Base-by-base conservation (phyloP, 345 rosid genomes). In the Murraya paniculata region DNA sequence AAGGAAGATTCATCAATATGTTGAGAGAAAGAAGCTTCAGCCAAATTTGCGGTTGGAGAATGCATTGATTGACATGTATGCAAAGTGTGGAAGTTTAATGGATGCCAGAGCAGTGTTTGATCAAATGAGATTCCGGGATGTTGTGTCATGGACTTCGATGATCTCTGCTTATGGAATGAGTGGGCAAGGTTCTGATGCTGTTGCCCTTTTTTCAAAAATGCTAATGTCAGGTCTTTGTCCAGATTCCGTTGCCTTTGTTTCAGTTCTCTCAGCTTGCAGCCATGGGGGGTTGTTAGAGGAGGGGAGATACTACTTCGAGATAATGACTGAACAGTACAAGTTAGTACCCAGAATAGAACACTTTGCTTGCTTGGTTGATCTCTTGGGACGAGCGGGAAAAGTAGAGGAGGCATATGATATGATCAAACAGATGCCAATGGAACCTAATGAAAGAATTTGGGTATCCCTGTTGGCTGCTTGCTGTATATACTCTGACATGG, bases 111-210 rank as follows among this genome's bases (percentile, higher is more conserved):
- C 83, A 61, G 90, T 93, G 62, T 93, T 91, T 78, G 89, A 89
- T 82, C 79, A 75, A 39, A 91, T 93, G 91, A 79, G 75, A 48
- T 84, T 84, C 35, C 85, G 87, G 41, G 97, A 93, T 68, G 77
- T 93, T 61, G 92, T 86, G 72, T 84, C 97, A 28, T 91, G 95
- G 97, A 91, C 97, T 82, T 89, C 92, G 35, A 84, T 93, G 89
- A 85, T 93, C 71, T 87, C 92, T 64, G 95, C 97, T 77, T 93
- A 93, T 77, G 97, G 95, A 71, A 75, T 77, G 78, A 80, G 84
- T 11, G 97, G 97, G 8, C 85, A 78, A 77, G 95, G 97, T 60
- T 75, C 11, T 45, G 88, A 87, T 7, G 91, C 94, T 4, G 84
- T 93, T 73, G 74, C 85, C 16, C 84, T 93, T 77, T 93, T 93